Conservation (phyloP, 129 eudicot genomes). For the Solidago caesia region DNA sequence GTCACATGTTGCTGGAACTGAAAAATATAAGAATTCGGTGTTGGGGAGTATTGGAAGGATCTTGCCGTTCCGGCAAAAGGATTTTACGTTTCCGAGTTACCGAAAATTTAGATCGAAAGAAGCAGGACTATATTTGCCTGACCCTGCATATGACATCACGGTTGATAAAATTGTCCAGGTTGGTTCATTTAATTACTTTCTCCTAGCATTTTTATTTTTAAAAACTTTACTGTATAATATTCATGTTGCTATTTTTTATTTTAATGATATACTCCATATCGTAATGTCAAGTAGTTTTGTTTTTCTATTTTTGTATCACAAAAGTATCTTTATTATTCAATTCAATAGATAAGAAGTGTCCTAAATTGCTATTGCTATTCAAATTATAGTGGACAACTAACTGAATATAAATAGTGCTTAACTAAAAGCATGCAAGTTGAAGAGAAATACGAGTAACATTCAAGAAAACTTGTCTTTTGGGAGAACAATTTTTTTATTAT, state of each 20-base stretch:
- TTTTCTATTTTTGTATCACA: not conserved
- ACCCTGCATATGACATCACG: slow-evolving; percentile 89
- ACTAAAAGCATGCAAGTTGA: not conserved
- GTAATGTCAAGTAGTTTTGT: too few species aligned
- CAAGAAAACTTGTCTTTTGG: too few species aligned
- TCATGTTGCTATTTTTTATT: not conserved
- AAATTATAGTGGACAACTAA: not conserved
- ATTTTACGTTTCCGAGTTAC: slow-evolving; percentile 91
- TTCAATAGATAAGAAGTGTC: not conserved
- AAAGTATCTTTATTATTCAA: not conserved
- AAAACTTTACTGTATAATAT: not conserved
- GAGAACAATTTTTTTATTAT: too few species aligned
- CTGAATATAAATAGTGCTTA: not conserved
- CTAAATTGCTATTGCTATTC: not conserved
- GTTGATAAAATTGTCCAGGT: slow-evolving; percentile 86
- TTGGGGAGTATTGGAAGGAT: slow-evolving; percentile 95
- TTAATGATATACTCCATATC: too few species aligned
- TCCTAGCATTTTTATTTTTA: not conserved
- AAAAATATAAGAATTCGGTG: slow-evolving; percentile 85
- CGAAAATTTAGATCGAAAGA: slow-evolving; percentile 89
- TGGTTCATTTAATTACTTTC: slow-evolving; percentile 31
- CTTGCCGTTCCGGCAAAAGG: slow-evolving; percentile 87
- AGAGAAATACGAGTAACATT: not conserved
- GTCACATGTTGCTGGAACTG: slow-evolving; percentile 92
- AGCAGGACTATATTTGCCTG: slow-evolving; percentile 96